Conservation (phyloP, 2,329 filamentous ascomycete genomes). For the Fusarium devonianum region DNA sequence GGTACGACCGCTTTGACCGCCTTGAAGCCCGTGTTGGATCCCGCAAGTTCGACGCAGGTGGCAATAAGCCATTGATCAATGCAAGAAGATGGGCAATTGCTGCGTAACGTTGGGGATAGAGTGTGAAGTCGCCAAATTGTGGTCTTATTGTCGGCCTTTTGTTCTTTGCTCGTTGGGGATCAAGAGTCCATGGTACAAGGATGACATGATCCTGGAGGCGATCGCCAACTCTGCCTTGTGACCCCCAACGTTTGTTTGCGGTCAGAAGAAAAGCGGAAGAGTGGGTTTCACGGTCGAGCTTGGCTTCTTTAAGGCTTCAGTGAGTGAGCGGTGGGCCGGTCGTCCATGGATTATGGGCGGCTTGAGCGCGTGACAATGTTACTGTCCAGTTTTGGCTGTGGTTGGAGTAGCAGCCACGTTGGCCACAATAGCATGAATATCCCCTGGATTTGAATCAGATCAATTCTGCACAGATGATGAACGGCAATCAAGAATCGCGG, state of each 20-base stretch:
- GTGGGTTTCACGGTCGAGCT: slow-evolving; percentile 23
- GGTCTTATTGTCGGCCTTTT: slow-evolving; percentile 11
- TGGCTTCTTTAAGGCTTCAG: slow-evolving; percentile 34
- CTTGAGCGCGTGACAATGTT: slow-evolving; percentile 22
- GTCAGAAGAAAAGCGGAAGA: slow-evolving; percentile 22
- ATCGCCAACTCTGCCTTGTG: slow-evolving; percentile 31
- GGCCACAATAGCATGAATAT: slow-evolving; percentile 7
- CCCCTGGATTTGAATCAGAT: slow-evolving; percentile 7
- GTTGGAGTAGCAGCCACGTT: too few species aligned
- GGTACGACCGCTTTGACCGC: slow-evolving; percentile 39
- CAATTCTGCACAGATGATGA: background rate
- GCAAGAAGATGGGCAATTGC: slow-evolving; percentile 25
- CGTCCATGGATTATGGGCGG: too few species aligned
- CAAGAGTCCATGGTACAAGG: slow-evolving; percentile 10
- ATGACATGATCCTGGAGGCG: slow-evolving; percentile 31
- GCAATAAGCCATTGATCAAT: slow-evolving; percentile 36
- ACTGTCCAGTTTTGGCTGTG: slow-evolving; percentile 1
- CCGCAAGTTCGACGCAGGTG: slow-evolving; percentile 29
- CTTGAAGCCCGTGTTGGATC: slow-evolving; percentile 36
- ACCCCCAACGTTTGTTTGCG: slow-evolving; percentile 34
- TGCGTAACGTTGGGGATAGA: slow-evolving; percentile 15
- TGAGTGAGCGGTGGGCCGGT: slow-evolving; percentile 27
- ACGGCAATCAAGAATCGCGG: slow-evolving; percentile 3
- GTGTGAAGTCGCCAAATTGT: slow-evolving; percentile 7
- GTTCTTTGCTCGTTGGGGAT: slow-evolving; percentile 5